A percentile compares a stretch with the other conserved stretches of the same genome.
phyloP scores from a whole-genome alignment of 1,139 yeast species.

The Scheffersomyces cryptocercus region DNA sequence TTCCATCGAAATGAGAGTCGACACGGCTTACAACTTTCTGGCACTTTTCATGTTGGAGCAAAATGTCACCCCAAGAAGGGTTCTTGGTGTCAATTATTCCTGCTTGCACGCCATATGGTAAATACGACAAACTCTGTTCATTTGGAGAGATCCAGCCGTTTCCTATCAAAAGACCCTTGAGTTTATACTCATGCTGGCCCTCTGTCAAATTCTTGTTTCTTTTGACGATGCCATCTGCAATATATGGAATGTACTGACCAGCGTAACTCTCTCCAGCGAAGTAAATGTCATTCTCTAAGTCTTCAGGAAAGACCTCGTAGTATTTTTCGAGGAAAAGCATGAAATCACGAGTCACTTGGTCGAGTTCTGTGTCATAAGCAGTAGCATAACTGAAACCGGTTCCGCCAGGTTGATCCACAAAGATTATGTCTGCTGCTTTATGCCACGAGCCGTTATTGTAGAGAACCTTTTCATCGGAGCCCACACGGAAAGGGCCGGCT shows the following conservation, averaged over 20 bases:
- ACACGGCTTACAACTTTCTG: slow-evolving; percentile 50
- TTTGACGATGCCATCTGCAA: slow-evolving; percentile 63
- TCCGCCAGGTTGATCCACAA: slow-evolving; percentile 94
- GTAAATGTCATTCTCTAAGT: slow-evolving; percentile 60
- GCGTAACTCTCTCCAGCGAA: slow-evolving; percentile 97
- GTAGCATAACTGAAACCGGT: slow-evolving; percentile 80
- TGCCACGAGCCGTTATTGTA: slow-evolving; percentile 85
- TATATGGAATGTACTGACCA: slow-evolving; percentile 93
- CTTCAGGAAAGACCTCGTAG: slow-evolving; percentile 74
- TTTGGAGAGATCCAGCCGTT: slow-evolving; percentile 97
- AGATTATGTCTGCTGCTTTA: slow-evolving; percentile 72
- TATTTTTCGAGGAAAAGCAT: slow-evolving; percentile 65
- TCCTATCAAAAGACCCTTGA: slow-evolving; percentile 79
- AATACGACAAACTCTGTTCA: slow-evolving; percentile 76
- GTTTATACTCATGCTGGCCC: slow-evolving; percentile 29
- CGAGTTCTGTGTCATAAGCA: slow-evolving; percentile 58
- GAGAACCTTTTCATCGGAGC: slow-evolving; percentile 42
- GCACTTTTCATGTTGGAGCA: slow-evolving; percentile 59
- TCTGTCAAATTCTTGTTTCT: slow-evolving; percentile 35
- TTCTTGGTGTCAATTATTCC: slow-evolving; percentile 51
- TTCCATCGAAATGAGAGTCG: slow-evolving; percentile 24
- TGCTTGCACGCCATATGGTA: slow-evolving; percentile 67
- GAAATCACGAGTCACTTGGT: slow-evolving; percentile 60
- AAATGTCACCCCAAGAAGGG: slow-evolving; percentile 39
- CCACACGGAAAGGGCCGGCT: slow-evolving; percentile 80